Evolutionary conservation across 345 rosid species (phyloP).

Genomic region (Linum lewisii): DNA sequence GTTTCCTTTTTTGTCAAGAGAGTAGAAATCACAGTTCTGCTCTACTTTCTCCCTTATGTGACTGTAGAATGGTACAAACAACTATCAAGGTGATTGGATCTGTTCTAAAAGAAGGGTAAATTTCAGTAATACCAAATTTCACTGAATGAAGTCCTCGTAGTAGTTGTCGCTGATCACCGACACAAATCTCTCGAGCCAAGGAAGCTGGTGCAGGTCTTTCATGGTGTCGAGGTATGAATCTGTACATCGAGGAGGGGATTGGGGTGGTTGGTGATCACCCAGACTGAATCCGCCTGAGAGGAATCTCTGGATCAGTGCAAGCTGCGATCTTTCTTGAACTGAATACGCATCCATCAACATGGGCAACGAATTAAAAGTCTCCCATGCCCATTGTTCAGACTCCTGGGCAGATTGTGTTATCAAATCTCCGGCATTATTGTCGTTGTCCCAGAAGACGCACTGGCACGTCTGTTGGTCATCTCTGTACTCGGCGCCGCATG

Average conservation of each 20-base stretch:
- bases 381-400: constrained; percentile 73
- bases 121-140: constrained; percentile 13
- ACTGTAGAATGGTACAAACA: too few species aligned
- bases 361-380: constrained; percentile 78
- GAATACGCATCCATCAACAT: constrained; percentile 83
- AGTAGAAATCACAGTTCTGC: too few species aligned
- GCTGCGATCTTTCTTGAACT: constrained; percentile 92
- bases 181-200: constrained; percentile 98
- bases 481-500: constrained; percentile 82
- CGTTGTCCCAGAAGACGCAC: constrained; percentile 88
- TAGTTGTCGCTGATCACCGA: constrained; percentile 92
- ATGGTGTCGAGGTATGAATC: constrained; percentile 84
- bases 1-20: too few species aligned
- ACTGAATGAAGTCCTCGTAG: constrained; percentile 70
- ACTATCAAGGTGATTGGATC: too few species aligned
- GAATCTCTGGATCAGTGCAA: constrained; percentile 80
- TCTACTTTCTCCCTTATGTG: too few species aligned
- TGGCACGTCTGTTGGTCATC: constrained; percentile 71
- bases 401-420: neutral
- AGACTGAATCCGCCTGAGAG: constrained; percentile 91
- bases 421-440: neutral
- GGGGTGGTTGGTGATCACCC: constrained; percentile 73
- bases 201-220: constrained; percentile 94
- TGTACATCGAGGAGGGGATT: constrained; percentile 83
- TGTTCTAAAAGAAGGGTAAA: too few species aligned